These are phyloP conservation scores for Alternaria conjuncta DNA, from an alignment of 2,329 filamentous ascomycete genomes.

Conservation along the genomic window DNA sequence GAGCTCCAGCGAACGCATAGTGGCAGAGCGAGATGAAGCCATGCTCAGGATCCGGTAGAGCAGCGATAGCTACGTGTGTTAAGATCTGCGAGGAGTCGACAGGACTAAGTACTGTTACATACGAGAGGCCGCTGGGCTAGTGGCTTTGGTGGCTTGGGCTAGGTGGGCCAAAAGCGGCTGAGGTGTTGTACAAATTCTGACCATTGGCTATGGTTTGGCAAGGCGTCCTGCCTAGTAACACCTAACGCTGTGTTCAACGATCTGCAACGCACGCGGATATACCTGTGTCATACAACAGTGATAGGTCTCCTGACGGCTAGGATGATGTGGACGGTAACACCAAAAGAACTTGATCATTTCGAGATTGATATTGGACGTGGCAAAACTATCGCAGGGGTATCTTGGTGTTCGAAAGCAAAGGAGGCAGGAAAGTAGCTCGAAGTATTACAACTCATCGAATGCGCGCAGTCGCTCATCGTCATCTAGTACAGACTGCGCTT, in stretches of 20 bases:
- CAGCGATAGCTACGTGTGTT: neutral
- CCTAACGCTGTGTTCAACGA: neutral
- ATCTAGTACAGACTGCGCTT: slow-evolving; percentile 3
- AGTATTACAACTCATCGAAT: slow-evolving; percentile 32
- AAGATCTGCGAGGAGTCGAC: neutral
- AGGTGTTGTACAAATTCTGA: neutral
- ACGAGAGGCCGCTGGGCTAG: neutral
- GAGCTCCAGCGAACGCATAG: neutral
- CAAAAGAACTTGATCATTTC: neutral
- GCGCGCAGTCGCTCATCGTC: slow-evolving; percentile 25
- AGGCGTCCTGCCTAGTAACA: neutral
- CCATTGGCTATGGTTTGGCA: neutral
- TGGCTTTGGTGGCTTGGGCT: neutral
- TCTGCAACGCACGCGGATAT: neutral
- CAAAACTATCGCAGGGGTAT: slow-evolving; percentile 18
- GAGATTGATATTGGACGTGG: neutral
- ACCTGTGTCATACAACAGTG: neutral
- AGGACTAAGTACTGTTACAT: neutral
- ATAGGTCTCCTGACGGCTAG: neutral
- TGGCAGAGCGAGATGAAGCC: neutral
- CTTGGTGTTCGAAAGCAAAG: slow-evolving; percentile 1
- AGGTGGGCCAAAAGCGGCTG: neutral
- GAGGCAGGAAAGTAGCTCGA: neutral
- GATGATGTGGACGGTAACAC: neutral
- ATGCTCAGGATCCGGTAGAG: neutral